These are phyloP conservation scores for Candida tropicalis DNA, from an alignment of 1,139 yeast species.

Conservation along the genomic window DNA sequence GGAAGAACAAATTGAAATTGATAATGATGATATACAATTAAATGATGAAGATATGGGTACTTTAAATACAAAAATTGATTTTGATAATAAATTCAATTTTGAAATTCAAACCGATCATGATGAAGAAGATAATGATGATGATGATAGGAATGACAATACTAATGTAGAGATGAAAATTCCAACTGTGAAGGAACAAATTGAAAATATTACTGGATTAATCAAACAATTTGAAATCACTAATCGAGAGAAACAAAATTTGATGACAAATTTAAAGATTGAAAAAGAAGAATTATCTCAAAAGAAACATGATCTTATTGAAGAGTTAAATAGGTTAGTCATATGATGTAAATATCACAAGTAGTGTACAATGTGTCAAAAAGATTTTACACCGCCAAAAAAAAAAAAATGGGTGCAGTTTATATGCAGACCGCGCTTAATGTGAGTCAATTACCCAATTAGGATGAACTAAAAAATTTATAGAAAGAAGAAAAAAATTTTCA, in stretches of 20 bases:
- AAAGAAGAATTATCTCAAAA: slow-evolving; percentile 12
- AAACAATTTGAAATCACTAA: slow-evolving; percentile 12
- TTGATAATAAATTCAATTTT: slow-evolving; percentile 10
- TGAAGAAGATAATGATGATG: slow-evolving; percentile 14
- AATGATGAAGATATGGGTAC: slow-evolving; percentile 21
- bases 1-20: background rate
- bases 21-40: slow-evolving; percentile 22
- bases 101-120: slow-evolving; percentile 23
- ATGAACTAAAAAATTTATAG: background rate
- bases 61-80: slow-evolving; percentile 9
- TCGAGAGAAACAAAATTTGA: slow-evolving; percentile 8
- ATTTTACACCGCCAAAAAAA: too few species aligned
- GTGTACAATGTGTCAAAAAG: background rate
- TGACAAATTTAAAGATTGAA: slow-evolving; percentile 3
- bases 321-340: slow-evolving; percentile 7
- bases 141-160: slow-evolving; percentile 1
- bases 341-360: background rate
- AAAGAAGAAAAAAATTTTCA: slow-evolving; percentile 10
- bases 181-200: slow-evolving; percentile 17
- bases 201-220: slow-evolving; percentile 7
- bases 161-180: slow-evolving; percentile 14
- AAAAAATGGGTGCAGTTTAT: background rate
- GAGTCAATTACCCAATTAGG: slow-evolving; percentile 15
- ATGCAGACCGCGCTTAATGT: slow-evolving; percentile 16
- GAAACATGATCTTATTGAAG: slow-evolving; percentile 9